A percentile compares a stretch with the other conserved stretches of the same genome.
These are phyloP conservation scores for Allium sativum DNA, from an alignment of 106 monocot genomes.

Conservation along the genomic window DNA sequence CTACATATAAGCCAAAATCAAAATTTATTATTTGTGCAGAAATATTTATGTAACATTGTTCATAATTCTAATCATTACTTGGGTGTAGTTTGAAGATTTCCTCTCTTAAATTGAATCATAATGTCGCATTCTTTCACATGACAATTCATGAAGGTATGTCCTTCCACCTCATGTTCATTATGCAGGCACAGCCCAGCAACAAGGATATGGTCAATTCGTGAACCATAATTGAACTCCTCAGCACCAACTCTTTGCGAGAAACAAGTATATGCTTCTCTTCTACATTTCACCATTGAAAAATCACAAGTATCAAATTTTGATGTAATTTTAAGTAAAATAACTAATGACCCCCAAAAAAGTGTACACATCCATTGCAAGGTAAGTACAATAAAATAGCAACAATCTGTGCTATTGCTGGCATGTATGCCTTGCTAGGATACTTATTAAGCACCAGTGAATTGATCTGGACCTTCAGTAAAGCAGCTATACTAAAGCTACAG, in stretches of 20 bases:
- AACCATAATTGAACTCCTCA: constrained; percentile 94
- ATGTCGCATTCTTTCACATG: constrained; percentile 89
- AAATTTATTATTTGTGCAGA: background rate
- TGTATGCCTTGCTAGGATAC: too few species aligned
- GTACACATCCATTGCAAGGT: too few species aligned
- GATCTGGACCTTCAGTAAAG: too few species aligned
- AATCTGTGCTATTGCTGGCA: too few species aligned
- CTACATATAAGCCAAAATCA: constrained; percentile 24
- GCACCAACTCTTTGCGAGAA: constrained; percentile 62
- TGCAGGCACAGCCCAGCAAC: constrained; percentile 80
- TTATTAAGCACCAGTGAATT: too few species aligned
- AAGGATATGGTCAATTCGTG: constrained; percentile 94
- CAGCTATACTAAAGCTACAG: too few species aligned
- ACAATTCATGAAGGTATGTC: constrained; percentile 60
- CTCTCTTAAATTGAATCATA: constrained; percentile 63
- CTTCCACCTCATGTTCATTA: constrained; percentile 28
- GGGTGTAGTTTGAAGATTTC: constrained; percentile 33
- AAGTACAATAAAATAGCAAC: too few species aligned
- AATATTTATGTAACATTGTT: constrained; percentile 1
- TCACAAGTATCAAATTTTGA: background rate
- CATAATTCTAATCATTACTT: constrained; percentile 37
- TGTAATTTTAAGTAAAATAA: too few species aligned
- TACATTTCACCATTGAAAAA: constrained; percentile 13
- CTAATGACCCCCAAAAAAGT: too few species aligned
- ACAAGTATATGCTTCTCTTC: constrained; percentile 77